Conservation (phyloP, 441 rosid genomes). For the Aleurites moluccanus region DNA sequence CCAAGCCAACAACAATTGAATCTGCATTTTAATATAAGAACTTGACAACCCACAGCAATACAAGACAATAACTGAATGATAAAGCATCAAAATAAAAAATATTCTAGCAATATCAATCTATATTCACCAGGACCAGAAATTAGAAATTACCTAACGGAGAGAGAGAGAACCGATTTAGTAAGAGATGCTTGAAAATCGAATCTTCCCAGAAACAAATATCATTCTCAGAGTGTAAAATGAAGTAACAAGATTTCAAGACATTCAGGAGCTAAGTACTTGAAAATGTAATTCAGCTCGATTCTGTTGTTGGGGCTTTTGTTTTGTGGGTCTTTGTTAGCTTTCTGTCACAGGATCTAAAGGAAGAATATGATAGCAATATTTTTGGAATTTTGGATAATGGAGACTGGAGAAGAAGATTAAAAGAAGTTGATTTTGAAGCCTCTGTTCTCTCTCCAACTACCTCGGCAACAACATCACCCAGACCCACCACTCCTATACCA, state of each 20-base stretch:
- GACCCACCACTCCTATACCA: too few relatives aligned
- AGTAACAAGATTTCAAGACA: not conserved
- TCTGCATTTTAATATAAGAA: not conserved
- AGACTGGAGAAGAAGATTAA: not conserved
- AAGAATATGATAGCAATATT: not conserved
- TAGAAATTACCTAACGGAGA: slow-evolving; percentile 5
- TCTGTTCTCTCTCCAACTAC: too few relatives aligned
- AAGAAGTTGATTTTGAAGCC: too few relatives aligned
- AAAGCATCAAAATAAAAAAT: not conserved
- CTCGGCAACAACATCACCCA: too few relatives aligned
- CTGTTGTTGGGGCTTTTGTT: not conserved
- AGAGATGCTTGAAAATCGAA: not conserved
- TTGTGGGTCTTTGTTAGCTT: slow-evolving; percentile 6
- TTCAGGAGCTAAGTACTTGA: not conserved
- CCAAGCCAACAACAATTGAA: not conserved
- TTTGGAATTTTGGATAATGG: not conserved
- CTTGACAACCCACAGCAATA: not conserved
- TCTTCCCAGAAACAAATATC: not conserved
- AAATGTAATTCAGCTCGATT: not conserved
- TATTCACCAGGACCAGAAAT: not conserved
- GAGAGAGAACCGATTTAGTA: not conserved
- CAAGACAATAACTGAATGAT: not conserved
- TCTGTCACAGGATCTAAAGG: not conserved
- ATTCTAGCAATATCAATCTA: not conserved
- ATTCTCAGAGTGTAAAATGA: not conserved